These are phyloP conservation scores for Cutaneotrichosporon cavernicola DNA, from an alignment of 1,284 basidiomycete genomes.

Conservation along the genomic window DNA sequence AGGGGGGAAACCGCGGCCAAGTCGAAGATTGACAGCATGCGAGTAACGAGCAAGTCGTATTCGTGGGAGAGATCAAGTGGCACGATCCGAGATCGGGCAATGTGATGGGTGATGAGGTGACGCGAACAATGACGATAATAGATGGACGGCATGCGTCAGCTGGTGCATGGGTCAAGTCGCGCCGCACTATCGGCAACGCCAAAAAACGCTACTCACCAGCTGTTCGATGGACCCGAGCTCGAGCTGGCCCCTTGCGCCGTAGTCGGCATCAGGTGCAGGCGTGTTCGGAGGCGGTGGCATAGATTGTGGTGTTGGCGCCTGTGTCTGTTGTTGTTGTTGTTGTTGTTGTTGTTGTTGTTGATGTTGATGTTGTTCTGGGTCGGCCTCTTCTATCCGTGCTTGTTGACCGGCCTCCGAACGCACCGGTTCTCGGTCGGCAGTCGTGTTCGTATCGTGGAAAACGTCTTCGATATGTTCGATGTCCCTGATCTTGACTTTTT, in stretches of 20 bases:
- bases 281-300: background rate
- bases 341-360: background rate
- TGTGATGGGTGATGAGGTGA: background rate
- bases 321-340: background rate
- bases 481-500: background rate
- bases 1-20: background rate
- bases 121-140: background rate
- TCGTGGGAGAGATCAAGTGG: background rate
- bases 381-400: background rate
- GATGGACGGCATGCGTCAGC: background rate
- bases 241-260: constrained; percentile 13
- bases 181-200: background rate
- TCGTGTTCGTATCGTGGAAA: background rate
- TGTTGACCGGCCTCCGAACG: background rate
- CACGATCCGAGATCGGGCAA: background rate
- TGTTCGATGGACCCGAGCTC: constrained; percentile 8
- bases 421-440: background rate
- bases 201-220: constrained; percentile 10
- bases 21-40: background rate
- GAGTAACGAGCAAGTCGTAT: background rate
- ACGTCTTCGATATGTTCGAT: background rate
- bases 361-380: background rate
- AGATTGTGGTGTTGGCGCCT: background rate
- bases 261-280: constrained; percentile 2
- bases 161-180: background rate